These are phyloP conservation scores for Taphrina deformans DNA, from an alignment of 1,139 yeast genomes.

Conservation along the genomic window DNA sequence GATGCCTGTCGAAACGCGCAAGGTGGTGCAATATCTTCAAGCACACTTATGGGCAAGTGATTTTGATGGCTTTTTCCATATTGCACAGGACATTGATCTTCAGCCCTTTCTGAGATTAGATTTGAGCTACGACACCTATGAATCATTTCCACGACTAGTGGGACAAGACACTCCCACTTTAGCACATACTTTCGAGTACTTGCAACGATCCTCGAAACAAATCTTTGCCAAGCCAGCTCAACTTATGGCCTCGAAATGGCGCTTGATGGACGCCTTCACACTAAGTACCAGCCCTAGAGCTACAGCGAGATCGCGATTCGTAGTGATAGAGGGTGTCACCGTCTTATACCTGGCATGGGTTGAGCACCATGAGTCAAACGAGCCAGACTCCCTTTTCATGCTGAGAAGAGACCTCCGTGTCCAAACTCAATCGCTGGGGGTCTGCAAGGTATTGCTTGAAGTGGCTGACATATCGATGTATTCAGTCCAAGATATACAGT, in stretches of 20 bases:
- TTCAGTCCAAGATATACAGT: neutral
- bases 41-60: constrained; percentile 15
- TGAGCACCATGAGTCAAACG: neutral
- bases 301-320: neutral
- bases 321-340: neutral
- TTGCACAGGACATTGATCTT: neutral
- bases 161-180: neutral
- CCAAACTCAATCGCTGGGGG: neutral
- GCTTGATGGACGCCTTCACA: neutral
- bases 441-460: neutral
- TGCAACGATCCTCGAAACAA: neutral
- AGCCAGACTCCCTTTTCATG: neutral
- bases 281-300: neutral
- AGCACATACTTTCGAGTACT: constrained; percentile 8
- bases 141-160: neutral
- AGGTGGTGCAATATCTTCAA: constrained; percentile 36
- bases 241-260: constrained; percentile 5
- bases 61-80: neutral
- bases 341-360: neutral
- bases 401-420: neutral
- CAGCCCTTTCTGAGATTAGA: neutral
- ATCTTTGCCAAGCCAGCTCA: constrained; percentile 8
- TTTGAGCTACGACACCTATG: neutral
- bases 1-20: constrained; percentile 33
- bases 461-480: neutral